These are phyloP conservation scores for Pseudoneurospora amorphoporcata DNA, from an alignment of 495 filamentous ascomycete species.

Conservation along the genomic window DNA sequence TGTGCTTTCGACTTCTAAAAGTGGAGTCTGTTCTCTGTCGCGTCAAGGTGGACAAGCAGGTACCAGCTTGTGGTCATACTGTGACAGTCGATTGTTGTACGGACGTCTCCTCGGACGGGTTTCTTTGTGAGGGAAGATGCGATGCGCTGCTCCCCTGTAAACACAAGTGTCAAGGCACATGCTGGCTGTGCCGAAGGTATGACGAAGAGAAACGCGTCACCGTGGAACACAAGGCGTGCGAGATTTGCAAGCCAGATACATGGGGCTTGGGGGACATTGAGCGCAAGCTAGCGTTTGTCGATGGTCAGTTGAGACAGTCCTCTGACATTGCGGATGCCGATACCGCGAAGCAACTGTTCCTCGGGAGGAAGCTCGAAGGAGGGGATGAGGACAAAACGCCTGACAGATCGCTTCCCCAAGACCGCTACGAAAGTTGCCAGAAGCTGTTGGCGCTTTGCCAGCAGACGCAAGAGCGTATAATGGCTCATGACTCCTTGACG, in stretches of 20 bases:
- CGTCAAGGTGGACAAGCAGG: slow-evolving; percentile 25
- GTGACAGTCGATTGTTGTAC: slow-evolving; percentile 40
- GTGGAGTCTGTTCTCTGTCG: slow-evolving; percentile 20
- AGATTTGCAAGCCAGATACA: neutral
- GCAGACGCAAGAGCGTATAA: too few species aligned
- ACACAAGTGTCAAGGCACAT: slow-evolving; percentile 46
- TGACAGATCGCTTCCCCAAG: rapidly evolving
- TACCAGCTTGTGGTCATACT: slow-evolving; percentile 46
- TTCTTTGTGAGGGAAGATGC: slow-evolving; percentile 41
- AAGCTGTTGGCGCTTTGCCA: too few species aligned
- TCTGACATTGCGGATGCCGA: too few species aligned
- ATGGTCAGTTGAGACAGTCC: too few species aligned
- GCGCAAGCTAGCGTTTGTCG: too few species aligned
- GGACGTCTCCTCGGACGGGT: slow-evolving; percentile 25
- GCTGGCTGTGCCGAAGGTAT: slow-evolving; percentile 36
- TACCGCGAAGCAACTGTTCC: too few species aligned
- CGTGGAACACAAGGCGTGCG: slow-evolving; percentile 40
- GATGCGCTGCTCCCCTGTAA: slow-evolving; percentile 42
- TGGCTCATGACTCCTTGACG: too few species aligned
- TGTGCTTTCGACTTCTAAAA: slow-evolving; percentile 35
- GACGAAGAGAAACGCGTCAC: slow-evolving; percentile 13
- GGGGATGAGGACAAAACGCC: rapidly evolving
- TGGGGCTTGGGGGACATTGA: too few species aligned
- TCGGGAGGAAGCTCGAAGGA: too few species aligned
- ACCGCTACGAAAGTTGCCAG: too few species aligned